Conservation (phyloP, 1,284 basidiomycete genomes). For the Cryptococcus wingfieldii region DNA sequence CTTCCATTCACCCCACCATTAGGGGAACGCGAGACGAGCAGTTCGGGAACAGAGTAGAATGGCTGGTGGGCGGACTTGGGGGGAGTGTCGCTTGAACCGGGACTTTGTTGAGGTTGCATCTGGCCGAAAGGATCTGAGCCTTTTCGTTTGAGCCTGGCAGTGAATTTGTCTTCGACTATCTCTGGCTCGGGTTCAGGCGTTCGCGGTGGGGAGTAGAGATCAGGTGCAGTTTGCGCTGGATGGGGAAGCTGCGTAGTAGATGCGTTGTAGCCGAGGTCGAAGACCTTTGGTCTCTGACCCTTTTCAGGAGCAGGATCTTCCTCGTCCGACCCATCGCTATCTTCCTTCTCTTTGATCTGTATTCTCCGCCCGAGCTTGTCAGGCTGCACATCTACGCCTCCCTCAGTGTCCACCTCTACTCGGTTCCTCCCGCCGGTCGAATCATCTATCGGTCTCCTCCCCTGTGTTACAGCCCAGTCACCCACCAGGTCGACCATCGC, state of each 20-base stretch:
- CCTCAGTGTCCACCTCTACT: constrained; percentile 40
- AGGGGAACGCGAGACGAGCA: constrained; percentile 33
- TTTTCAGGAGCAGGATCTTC: constrained; percentile 35
- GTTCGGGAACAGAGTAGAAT: constrained; percentile 57
- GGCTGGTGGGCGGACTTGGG: constrained; percentile 51
- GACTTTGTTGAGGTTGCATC: constrained; percentile 6
- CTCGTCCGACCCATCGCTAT: constrained; percentile 46
- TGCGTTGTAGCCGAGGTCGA: constrained; percentile 1
- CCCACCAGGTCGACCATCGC: constrained; percentile 67
- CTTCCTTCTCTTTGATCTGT: constrained; percentile 50
- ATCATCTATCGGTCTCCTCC: constrained; percentile 51
- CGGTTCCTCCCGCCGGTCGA: constrained; percentile 31
- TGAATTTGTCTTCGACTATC: background rate
- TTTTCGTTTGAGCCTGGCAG: constrained; percentile 9
- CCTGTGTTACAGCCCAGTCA: constrained; percentile 84
- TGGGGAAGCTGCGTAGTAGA: constrained; percentile 4
- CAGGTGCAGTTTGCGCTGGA: constrained; percentile 15
- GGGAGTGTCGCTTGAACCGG: constrained; percentile 10
- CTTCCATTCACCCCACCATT: constrained; percentile 7
- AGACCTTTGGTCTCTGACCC: constrained; percentile 4
- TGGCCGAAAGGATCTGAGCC: constrained; percentile 42
- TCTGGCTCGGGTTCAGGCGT: constrained; percentile 18
- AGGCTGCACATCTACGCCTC: constrained; percentile 41
- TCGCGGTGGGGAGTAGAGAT: constrained; percentile 13
- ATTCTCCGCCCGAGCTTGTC: constrained; percentile 8